phyloP scores from a whole-genome alignment of 768 basidiomycete species.

The Lentinula guzmanii region DNA sequence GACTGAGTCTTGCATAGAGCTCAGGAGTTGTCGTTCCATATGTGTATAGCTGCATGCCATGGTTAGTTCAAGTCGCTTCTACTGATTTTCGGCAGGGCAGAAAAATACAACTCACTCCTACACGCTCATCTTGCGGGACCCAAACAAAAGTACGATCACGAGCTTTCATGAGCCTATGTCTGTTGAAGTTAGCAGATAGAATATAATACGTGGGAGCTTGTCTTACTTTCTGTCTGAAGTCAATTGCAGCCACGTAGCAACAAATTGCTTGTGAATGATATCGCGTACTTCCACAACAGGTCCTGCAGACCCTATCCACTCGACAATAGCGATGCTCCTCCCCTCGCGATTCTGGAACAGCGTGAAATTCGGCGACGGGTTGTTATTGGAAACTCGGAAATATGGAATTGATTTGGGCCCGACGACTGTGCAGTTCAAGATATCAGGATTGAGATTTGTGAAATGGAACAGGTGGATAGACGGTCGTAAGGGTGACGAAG shows the following conservation, averaged over 20 bases:
- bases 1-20: constrained; percentile 30
- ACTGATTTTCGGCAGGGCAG: not conserved
- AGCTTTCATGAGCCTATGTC: constrained; percentile 1
- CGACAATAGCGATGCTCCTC: constrained; percentile 30
- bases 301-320: constrained; percentile 25
- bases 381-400: constrained; percentile 32
- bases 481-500: constrained; percentile 11
- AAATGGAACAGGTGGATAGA: constrained; percentile 30
- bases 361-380: constrained; percentile 26
- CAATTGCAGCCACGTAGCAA: constrained; percentile 33
- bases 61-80: constrained; percentile 10
- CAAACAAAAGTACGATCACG: constrained; percentile 5
- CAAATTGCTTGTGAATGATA: constrained; percentile 25
- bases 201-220: not conserved
- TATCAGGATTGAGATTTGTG: constrained; percentile 31
- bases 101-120: constrained; percentile 16
- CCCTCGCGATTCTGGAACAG: constrained; percentile 31
- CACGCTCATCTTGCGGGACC: constrained; percentile 15
- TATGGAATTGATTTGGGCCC: constrained; percentile 34
- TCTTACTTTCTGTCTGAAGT: constrained; percentile 30
- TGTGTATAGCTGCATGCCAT: constrained; percentile 21
- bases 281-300: constrained; percentile 29
- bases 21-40: constrained; percentile 15
- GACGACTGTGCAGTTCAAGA: constrained; percentile 37
- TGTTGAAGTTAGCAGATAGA: not conserved